A percentile compares a stretch with the other conserved stretches of the same genome.
phyloP scores from a whole-genome alignment of 2,329 filamentous ascomycete genomes.

The Alternaria sp. region DNA sequence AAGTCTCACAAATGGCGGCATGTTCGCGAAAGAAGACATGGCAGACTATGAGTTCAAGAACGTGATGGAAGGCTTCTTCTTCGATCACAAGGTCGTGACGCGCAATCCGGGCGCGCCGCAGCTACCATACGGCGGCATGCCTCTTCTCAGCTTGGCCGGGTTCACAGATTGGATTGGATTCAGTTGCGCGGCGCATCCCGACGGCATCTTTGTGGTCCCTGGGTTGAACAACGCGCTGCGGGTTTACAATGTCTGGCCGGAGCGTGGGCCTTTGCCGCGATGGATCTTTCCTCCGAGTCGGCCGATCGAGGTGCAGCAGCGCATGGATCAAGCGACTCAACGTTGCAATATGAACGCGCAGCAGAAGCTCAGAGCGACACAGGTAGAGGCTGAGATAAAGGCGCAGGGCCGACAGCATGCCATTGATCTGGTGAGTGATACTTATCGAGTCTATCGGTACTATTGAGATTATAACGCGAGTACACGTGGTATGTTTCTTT shows the following conservation, averaged over 20 bases:
- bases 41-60: constrained; percentile 1
- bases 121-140: constrained; percentile 1
- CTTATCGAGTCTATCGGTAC: background rate
- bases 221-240: constrained; percentile 1
- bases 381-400: background rate
- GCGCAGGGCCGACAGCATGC: background rate
- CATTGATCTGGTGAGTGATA: background rate
- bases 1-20: background rate
- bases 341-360: background rate
- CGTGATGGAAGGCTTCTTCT: constrained; percentile 3
- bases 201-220: background rate
- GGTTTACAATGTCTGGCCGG: background rate
- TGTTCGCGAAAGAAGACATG: constrained; percentile 3
- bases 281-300: background rate
- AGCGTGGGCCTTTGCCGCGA: constrained; percentile 3
- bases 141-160: background rate
- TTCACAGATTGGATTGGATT: constrained; percentile 1
- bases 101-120: background rate
- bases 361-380: background rate
- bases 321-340: background rate
- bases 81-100: constrained; percentile 1
- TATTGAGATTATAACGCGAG: background rate
- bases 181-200: background rate
- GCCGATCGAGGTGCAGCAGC: background rate
- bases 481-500: background rate